A percentile compares a stretch with the other conserved stretches of the same genome.
phyloP scores from a whole-genome alignment of 2,329 filamentous ascomycete genomes.

The Aspergillus sp. region DNA sequence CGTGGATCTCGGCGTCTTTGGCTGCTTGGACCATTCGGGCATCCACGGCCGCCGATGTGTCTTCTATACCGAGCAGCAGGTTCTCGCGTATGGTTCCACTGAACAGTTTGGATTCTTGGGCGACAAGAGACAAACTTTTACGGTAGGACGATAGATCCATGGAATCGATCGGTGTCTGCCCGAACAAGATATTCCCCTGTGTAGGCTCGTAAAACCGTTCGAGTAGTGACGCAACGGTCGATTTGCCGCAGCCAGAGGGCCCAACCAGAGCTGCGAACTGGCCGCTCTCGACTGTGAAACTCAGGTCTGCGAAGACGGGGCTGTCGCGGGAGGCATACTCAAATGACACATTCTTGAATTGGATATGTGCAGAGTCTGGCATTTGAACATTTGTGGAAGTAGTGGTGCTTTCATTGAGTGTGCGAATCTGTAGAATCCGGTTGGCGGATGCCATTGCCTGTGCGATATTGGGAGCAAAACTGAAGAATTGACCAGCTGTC shows the following conservation, averaged over 20 bases:
- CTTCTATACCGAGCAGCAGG: slow-evolving; percentile 44
- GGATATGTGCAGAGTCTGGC: slow-evolving; percentile 12
- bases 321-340: slow-evolving; percentile 35
- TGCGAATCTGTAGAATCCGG: slow-evolving; percentile 34
- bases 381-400: background rate
- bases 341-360: slow-evolving; percentile 36
- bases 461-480: slow-evolving; percentile 20
- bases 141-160: slow-evolving; percentile 33
- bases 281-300: slow-evolving; percentile 33
- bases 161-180: slow-evolving; percentile 29
- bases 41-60: slow-evolving; percentile 28
- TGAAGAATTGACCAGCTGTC: slow-evolving; percentile 65
- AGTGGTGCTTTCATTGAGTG: background rate
- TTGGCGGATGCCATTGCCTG: slow-evolving; percentile 32
- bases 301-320: slow-evolving; percentile 31
- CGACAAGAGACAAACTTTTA: slow-evolving; percentile 32
- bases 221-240: slow-evolving; percentile 62
- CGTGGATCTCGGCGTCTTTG: slow-evolving; percentile 52
- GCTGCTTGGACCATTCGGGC: slow-evolving; percentile 49
- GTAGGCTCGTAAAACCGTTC: slow-evolving; percentile 68
- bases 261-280: slow-evolving; percentile 59
- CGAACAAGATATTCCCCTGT: slow-evolving; percentile 43
- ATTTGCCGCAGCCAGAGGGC: slow-evolving; percentile 60
- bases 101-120: slow-evolving; percentile 48
- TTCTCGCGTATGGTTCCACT: slow-evolving; percentile 50